Base-by-base conservation (phyloP, 805 yeast species). In the Komagataella ulmi region DNA sequence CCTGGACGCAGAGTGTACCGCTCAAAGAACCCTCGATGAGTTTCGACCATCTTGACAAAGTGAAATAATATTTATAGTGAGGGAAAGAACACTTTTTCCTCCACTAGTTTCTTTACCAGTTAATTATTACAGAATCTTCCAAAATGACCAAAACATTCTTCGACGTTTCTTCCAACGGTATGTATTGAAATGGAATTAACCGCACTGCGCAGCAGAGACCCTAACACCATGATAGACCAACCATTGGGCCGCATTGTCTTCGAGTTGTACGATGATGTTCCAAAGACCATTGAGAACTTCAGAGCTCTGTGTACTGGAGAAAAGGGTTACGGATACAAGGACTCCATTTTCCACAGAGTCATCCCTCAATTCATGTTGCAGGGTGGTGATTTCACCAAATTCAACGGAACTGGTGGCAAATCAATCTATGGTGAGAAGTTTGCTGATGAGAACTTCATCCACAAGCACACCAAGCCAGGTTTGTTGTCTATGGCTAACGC, bases 401-500 rank as follows among this genome's bases (percentile, higher is more conserved):
- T 85, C 70, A 83, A 87, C 68, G 97, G 98, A 58, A 80, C 82
- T 61, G 97, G 97, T 65, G 98, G 98, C 65, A 81, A 80, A 69
- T 83, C 89, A 47, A 85, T 85, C 68, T 85, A 85, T 69, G 91
- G 91, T 61, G 81, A 77, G 55, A 81, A 77, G 67, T 85, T 85
- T 71, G 75, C 75, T 48, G 95, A 85, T 64, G 95, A 85, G 68
- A 85, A 83, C 79, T 85, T 85, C 65, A 57, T 63, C 65, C 73
- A 74, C 73, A 82, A 70, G 65, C 97, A 91, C 73, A 75, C 74
- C 75, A 81, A 70, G 81, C 95, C 76, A 77, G 79, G 78, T 58
- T 89, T 79, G 73, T 85, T 71, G 70, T 88, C 96, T 56, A 91
- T 91, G 97, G 97, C 97, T 69, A 91, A 91, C 69, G 95, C 97